Conservation (phyloP, 2,329 filamentous ascomycete species). For the Cercospora sojina region DNA sequence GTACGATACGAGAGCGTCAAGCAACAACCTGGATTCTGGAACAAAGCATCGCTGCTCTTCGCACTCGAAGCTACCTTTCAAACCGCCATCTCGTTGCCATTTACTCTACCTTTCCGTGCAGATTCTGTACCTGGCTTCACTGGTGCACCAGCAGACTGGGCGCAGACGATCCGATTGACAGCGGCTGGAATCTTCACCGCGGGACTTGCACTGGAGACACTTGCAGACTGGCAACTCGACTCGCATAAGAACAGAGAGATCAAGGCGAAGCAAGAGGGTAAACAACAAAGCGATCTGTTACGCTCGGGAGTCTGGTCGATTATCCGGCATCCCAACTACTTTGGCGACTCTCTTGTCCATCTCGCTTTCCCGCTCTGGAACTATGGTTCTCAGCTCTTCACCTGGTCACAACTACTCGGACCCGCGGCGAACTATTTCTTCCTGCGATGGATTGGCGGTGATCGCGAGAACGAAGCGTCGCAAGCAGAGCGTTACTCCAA, state of each 20-base stretch:
- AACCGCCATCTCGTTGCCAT: slow-evolving; percentile 57
- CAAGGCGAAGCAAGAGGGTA: slow-evolving; percentile 27
- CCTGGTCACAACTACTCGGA: slow-evolving; percentile 56
- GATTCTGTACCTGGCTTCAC: slow-evolving; percentile 17
- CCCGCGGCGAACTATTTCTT: slow-evolving; percentile 59
- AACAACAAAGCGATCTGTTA: slow-evolving; percentile 40
- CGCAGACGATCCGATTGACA: slow-evolving; percentile 38
- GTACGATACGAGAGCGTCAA: slow-evolving; percentile 56
- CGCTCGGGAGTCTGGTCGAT: slow-evolving; percentile 62
- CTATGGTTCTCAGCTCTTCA: slow-evolving; percentile 55
- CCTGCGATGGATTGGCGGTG: slow-evolving; percentile 58
- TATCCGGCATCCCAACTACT: slow-evolving; percentile 62
- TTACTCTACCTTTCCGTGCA: slow-evolving; percentile 53
- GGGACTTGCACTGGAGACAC: slow-evolving; percentile 56
- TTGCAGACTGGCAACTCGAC: slow-evolving; percentile 59
- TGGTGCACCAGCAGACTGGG: slow-evolving; percentile 35
- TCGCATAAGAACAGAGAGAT: slow-evolving; percentile 48
- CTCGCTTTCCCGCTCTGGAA: slow-evolving; percentile 59
- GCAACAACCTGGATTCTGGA: slow-evolving; percentile 57
- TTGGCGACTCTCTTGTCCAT: slow-evolving; percentile 61
- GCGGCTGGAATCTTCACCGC: slow-evolving; percentile 55
- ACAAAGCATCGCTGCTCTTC: slow-evolving; percentile 55
- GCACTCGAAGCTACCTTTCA: slow-evolving; percentile 59
- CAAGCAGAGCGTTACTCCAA: slow-evolving; percentile 55
- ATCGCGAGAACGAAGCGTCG: slow-evolving; percentile 54